Percentiles rank a stretch among this genome's conserved stretches.
Evolutionary conservation across 768 basidiomycete genomes (phyloP).

Genomic region (Sistotremastrum suecicum): DNA sequence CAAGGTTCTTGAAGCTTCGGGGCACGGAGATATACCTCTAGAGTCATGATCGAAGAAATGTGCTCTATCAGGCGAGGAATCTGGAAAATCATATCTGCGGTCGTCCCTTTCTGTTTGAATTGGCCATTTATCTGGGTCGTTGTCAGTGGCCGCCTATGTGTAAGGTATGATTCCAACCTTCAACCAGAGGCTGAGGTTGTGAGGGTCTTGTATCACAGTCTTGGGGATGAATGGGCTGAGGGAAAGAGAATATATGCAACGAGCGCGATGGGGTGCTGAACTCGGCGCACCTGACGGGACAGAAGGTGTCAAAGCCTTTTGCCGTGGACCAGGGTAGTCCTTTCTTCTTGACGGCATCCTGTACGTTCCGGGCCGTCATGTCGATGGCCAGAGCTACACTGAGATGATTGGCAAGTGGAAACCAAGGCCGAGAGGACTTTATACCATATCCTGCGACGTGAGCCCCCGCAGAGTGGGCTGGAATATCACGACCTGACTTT

Average conservation of each 20-base stretch:
- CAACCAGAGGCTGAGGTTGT: constrained; percentile 62
- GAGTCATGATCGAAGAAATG: constrained; percentile 88
- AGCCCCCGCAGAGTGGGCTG: constrained; percentile 50
- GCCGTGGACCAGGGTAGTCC: constrained; percentile 97
- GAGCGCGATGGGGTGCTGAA: constrained; percentile 5
- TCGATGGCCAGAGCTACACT: constrained; percentile 77
- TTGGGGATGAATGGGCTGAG: constrained; percentile 72
- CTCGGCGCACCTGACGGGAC: constrained; percentile 60
- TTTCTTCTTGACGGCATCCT: constrained; percentile 81
- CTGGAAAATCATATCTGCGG: constrained; percentile 82
- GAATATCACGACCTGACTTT: constrained; percentile 71
- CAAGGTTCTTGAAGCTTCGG: too few relatives aligned
- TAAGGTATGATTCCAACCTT: constrained; percentile 30
- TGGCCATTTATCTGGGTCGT: constrained; percentile 60
- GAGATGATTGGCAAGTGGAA: constrained; percentile 5
- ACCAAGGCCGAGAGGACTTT: neutral
- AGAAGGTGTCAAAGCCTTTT: constrained; percentile 96
- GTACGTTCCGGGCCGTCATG: constrained; percentile 92
- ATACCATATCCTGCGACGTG: constrained; percentile 89
- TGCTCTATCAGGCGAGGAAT: constrained; percentile 83
- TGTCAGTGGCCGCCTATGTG: neutral
- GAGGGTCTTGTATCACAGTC: constrained; percentile 48
- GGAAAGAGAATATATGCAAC: neutral
- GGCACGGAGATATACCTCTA: constrained; percentile 44
- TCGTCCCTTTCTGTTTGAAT: constrained; percentile 74